Evolutionary conservation across 75 land plant species (phyloP).

Genomic region (Picea sitchensis): DNA sequence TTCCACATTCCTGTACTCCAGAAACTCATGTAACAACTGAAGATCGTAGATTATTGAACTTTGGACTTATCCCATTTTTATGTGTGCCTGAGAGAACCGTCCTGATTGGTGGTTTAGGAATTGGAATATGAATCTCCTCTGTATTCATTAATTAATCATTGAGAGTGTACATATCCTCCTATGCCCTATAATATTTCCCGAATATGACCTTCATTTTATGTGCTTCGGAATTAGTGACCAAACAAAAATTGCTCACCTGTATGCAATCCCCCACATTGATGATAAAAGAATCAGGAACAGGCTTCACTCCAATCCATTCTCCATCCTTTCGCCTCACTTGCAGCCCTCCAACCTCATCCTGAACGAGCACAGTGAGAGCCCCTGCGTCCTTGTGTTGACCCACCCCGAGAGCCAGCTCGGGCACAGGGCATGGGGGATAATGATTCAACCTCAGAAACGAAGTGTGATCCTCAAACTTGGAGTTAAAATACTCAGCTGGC

Average conservation of each 20-base stretch:
- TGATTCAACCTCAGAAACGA: slow-evolving; percentile 60
- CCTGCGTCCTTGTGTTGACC: slow-evolving; percentile 80
- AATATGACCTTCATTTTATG: no score
- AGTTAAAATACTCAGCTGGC: slow-evolving; percentile 29
- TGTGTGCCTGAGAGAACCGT: no score
- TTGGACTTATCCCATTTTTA: no score
- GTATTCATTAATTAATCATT: no score
- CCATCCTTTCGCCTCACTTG: slow-evolving; percentile 64
- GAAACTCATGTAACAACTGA: no score
- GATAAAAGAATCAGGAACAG: slow-evolving; percentile 56
- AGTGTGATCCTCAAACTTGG: slow-evolving; percentile 44
- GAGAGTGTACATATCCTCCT: no score
- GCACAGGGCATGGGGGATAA: slow-evolving; percentile 76
- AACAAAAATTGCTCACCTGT: slow-evolving; percentile 24
- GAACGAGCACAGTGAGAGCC: slow-evolving; percentile 61
- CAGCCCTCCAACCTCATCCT: slow-evolving; percentile 69
- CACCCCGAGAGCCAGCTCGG: slow-evolving; percentile 72
- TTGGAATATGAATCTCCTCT: no score
- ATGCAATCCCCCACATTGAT: slow-evolving; percentile 66
- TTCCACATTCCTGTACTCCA: no score
- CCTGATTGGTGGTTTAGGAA: no score
- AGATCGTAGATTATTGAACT: no score
- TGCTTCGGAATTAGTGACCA: no score
- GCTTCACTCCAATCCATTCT: slow-evolving; percentile 68
- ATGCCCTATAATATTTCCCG: no score